These are phyloP conservation scores for Ophiorrhiza pumila DNA, from an alignment of 257 asterid genomes.

Conservation along the genomic window DNA sequence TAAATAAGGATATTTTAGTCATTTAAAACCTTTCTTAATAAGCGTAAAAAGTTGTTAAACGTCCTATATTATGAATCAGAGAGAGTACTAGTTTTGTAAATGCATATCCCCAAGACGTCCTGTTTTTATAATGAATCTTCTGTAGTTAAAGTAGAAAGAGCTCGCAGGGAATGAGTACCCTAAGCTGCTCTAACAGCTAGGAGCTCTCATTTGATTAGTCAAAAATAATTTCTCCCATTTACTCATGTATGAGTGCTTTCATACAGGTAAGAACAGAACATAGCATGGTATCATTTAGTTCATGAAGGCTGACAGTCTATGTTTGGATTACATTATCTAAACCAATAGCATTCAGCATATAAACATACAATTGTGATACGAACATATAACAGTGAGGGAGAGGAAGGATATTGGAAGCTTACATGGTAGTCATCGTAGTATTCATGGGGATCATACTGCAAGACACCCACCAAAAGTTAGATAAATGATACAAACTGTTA, in stretches of 20 bases:
- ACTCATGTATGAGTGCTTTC: not conserved
- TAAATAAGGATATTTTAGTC: too few species aligned
- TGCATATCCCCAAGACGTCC: not conserved
- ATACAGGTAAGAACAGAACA: not conserved
- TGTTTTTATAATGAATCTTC: not conserved
- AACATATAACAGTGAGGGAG: not conserved
- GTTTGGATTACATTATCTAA: not conserved
- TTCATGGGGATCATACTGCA: slow-evolving; percentile 60
- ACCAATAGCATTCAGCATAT: not conserved
- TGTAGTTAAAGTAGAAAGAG: not conserved
- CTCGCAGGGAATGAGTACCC: not conserved
- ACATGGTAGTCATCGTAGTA: slow-evolving; percentile 68
- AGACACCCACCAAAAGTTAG: slow-evolving; percentile 21
- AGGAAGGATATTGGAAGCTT: slow-evolving; percentile 25
- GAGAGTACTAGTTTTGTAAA: not conserved
- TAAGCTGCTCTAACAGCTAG: not conserved
- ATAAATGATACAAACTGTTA: too few species aligned
- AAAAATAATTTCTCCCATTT: not conserved
- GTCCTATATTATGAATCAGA: not conserved
- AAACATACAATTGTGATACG: not conserved
- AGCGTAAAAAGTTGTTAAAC: not conserved
- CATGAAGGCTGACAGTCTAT: not conserved
- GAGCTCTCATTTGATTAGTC: not conserved
- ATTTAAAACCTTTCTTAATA: not conserved
- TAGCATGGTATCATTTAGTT: not conserved